Percentiles rank a stretch among this genome's conserved stretches.
phyloP scores from a whole-genome alignment of 345 rosid species.

The Eucalyptus lansdowneana region DNA sequence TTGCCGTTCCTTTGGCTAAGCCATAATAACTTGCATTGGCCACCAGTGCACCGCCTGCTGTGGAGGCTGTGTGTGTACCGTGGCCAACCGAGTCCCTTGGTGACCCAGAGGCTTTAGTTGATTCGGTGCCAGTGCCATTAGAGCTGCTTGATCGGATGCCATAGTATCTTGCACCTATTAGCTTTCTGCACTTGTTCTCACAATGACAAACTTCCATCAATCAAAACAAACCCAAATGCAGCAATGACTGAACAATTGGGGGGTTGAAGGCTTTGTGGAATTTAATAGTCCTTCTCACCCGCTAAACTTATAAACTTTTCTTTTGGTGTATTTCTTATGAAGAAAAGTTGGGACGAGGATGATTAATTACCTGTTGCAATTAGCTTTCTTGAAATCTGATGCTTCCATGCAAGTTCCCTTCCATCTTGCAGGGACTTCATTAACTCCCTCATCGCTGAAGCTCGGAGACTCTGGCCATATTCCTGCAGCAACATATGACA shows the following conservation, averaged over 20 bases:
- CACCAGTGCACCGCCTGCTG: conserved; percentile 38
- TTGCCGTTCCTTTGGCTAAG: conserved; percentile 34
- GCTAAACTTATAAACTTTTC: background rate
- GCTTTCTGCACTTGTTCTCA: conserved; percentile 17
- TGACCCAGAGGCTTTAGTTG: conserved; percentile 2
- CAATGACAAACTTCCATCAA: background rate
- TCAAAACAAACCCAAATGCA: background rate
- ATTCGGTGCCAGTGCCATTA: background rate
- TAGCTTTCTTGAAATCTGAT: conserved; percentile 34
- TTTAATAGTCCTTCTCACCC: background rate
- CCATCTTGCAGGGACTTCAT: conserved; percentile 52
- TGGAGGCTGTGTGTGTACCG: conserved; percentile 61
- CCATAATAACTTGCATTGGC: conserved; percentile 44
- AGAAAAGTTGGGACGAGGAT: background rate
- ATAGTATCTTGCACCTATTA: conserved; percentile 63
- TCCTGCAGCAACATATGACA: conserved; percentile 6
- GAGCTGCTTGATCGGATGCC: background rate
- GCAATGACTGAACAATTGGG: background rate
- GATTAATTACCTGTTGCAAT: conserved; percentile 48
- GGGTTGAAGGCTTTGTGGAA: background rate
- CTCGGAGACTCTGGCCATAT: conserved; percentile 72
- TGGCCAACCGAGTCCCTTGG: conserved; percentile 54
- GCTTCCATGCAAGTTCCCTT: conserved; percentile 56
- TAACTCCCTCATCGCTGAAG: conserved; percentile 42
- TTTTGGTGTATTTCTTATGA: background rate